A percentile compares a stretch with the other conserved stretches of the same genome.
These are phyloP conservation scores for Suhomyces tanzawaensis DNA, from an alignment of 805 yeast species.

Conservation along the genomic window DNA sequence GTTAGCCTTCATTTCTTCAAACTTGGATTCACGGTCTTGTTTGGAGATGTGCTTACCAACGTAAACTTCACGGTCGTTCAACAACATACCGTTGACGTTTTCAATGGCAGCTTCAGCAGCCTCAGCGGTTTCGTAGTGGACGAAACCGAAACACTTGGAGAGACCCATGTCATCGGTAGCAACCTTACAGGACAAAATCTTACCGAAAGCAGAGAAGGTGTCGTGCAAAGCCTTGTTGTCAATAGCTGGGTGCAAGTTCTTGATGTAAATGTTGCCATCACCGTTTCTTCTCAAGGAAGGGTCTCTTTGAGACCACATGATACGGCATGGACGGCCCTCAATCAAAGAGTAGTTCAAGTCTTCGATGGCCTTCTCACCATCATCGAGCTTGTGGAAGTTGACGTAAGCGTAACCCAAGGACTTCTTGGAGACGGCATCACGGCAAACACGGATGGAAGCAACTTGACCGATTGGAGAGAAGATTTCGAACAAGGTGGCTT, in stretches of 20 bases:
- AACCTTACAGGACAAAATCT: slow-evolving; percentile 93
- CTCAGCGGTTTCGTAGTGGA: slow-evolving; percentile 91
- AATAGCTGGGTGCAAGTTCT: slow-evolving; percentile 96
- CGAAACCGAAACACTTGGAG: slow-evolving; percentile 96
- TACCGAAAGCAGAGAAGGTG: slow-evolving; percentile 96
- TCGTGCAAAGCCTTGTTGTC: slow-evolving; percentile 99
- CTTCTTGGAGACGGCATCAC: slow-evolving; percentile 95
- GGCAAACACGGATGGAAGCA: slow-evolving; percentile 95
- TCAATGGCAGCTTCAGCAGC: slow-evolving; percentile 94
- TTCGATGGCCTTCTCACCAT: slow-evolving; percentile 92
- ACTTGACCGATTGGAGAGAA: slow-evolving; percentile 95
- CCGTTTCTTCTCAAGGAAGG: slow-evolving; percentile 94
- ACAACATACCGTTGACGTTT: slow-evolving; percentile 96
- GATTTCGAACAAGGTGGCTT: slow-evolving; percentile 90
- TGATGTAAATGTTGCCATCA: slow-evolving; percentile 94
- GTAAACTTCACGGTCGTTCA: slow-evolving; percentile 92
- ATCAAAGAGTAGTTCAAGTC: slow-evolving; percentile 91
- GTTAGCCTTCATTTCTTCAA: slow-evolving; percentile 85
- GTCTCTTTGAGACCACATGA: slow-evolving; percentile 99
- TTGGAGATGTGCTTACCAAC: slow-evolving; percentile 93
- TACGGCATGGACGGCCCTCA: slow-evolving; percentile 96
- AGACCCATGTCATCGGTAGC: slow-evolving; percentile 90
- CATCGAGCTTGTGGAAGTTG: slow-evolving; percentile 84
- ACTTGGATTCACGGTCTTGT: slow-evolving; percentile 91
- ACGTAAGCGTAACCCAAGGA: slow-evolving; percentile 98